Evolutionary conservation across 768 basidiomycete genomes (phyloP).

Genomic region (Suillus luteus): DNA sequence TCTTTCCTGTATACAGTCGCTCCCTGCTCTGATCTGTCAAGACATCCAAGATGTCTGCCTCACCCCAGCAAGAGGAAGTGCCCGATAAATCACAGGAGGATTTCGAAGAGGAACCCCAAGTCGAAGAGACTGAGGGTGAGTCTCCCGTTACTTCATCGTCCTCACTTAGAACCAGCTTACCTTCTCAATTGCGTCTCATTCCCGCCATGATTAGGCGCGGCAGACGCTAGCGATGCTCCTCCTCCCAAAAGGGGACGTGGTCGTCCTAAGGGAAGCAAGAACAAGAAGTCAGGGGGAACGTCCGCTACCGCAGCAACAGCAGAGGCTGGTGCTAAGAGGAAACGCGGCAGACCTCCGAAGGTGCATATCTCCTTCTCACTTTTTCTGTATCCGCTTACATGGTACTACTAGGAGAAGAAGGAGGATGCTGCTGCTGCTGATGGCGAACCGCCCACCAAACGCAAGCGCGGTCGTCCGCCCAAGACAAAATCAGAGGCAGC

Average conservation of each 20-base stretch:
- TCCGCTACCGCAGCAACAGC: constrained; percentile 31
- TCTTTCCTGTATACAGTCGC: constrained; percentile 23
- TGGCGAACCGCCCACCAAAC: constrained; percentile 58
- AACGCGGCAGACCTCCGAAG: constrained; percentile 55
- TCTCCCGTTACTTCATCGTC: constrained; percentile 15
- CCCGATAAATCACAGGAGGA: constrained; percentile 63
- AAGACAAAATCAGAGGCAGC: constrained; percentile 57
- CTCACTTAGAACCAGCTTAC: constrained; percentile 17
- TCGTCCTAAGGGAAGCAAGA: constrained; percentile 88
- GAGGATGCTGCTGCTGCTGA: constrained; percentile 48
- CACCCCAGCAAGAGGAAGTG: constrained; percentile 55
- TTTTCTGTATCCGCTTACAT: constrained; percentile 23
- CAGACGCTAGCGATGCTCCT: constrained; percentile 39
- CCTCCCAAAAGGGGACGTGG: constrained; percentile 80
- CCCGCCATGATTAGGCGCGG: constrained; percentile 37
- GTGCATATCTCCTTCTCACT: constrained; percentile 31
- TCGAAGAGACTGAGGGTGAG: constrained; percentile 35
- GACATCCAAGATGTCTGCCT: constrained; percentile 56
- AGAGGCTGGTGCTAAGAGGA: constrained; percentile 40
- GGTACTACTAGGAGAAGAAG: constrained; percentile 34
- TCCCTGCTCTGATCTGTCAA: constrained; percentile 24
- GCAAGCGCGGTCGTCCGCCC: constrained; percentile 74
- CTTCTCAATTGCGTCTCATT: constrained; percentile 21
- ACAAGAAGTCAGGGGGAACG: constrained; percentile 51
- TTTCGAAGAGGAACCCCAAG: constrained; percentile 46